A percentile compares a stretch with the other conserved stretches of the same genome.
These are phyloP conservation scores for Mycena citricolor DNA, from an alignment of 1,284 basidiomycete species.

Conservation along the genomic window DNA sequence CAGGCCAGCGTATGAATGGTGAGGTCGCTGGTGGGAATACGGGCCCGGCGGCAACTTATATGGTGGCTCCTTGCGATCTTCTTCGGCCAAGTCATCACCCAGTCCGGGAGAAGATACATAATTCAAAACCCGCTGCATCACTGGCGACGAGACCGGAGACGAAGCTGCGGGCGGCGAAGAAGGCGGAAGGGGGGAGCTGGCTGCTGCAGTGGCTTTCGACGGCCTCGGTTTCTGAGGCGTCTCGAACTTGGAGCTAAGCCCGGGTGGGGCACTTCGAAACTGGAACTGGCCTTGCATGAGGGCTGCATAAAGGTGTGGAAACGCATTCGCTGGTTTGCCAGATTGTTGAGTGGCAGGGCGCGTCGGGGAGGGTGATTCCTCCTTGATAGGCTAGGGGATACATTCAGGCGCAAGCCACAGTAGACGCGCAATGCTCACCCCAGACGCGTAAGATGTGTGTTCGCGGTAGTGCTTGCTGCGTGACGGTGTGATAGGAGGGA, in stretches of 20 bases:
- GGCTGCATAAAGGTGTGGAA: conserved; percentile 34
- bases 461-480: conserved; percentile 60
- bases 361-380: conserved; percentile 41
- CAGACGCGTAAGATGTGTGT: conserved; percentile 44
- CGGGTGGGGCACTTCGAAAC: conserved; percentile 30
- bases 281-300: conserved; percentile 35
- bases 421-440: conserved; percentile 37
- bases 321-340: conserved; percentile 24
- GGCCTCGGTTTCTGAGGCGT: conserved; percentile 35
- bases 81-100: conserved; percentile 41
- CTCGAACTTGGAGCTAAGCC: conserved; percentile 35
- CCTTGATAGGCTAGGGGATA: conserved; percentile 31
- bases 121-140: conserved; percentile 54
- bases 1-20: conserved; percentile 89
- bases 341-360: conserved; percentile 26
- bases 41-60: conserved; percentile 82
- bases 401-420: conserved; percentile 1
- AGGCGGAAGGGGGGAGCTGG: conserved; percentile 40
- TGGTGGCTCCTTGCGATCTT: conserved; percentile 56
- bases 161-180: conserved; percentile 52
- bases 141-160: conserved; percentile 59
- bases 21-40: conserved; percentile 75
- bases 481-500: conserved; percentile 49
- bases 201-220: conserved; percentile 3
- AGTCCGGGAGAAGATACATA: conserved; percentile 79